Percentiles rank a stretch among this genome's conserved stretches.
phyloP scores from a whole-genome alignment of 2,329 filamentous ascomycete species.

The Tolypocladium ovalisporum region DNA sequence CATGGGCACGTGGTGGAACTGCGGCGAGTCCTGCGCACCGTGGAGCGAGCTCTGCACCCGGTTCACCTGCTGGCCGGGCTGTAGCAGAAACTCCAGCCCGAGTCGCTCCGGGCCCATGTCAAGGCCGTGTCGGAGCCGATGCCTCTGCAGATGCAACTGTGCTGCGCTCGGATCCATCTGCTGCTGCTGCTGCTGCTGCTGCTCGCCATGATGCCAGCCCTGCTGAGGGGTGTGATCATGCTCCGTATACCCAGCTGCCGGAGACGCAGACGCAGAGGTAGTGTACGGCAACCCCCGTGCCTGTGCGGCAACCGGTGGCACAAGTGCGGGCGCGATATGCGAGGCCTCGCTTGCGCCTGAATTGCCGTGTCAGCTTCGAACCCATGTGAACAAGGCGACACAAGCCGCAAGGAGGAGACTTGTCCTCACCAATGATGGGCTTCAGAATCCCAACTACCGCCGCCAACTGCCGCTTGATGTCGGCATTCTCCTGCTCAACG shows the following conservation, averaged over 20 bases:
- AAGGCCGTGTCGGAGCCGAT: constrained; percentile 41
- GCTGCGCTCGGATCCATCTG: constrained; percentile 4
- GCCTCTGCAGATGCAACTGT: constrained; percentile 34
- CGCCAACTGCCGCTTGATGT: constrained; percentile 59
- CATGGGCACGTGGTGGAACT: constrained; percentile 35
- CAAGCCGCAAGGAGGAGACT: not conserved
- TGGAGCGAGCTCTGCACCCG: constrained; percentile 40
- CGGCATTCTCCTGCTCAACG: constrained; percentile 68
- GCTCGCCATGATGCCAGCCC: not conserved
- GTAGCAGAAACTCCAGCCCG: constrained; percentile 63
- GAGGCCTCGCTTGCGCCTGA: not conserved
- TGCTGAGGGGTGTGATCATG: not conserved
- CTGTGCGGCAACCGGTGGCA: constrained; percentile 4
- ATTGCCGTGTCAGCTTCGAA: not conserved
- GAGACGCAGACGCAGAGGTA: not conserved
- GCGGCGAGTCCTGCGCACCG: constrained; percentile 32
- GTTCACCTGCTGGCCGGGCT: constrained; percentile 26
- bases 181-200: not conserved
- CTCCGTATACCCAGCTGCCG: not conserved
- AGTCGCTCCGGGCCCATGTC: constrained; percentile 56
- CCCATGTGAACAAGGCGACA: not conserved
- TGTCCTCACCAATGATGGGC: constrained; percentile 35
- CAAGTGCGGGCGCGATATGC: constrained; percentile 16
- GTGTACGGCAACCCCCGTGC: not conserved
- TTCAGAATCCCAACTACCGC: constrained; percentile 54